phyloP scores from a whole-genome alignment of 2,329 filamentous ascomycete species.

The Sporothrix globosa region DNA sequence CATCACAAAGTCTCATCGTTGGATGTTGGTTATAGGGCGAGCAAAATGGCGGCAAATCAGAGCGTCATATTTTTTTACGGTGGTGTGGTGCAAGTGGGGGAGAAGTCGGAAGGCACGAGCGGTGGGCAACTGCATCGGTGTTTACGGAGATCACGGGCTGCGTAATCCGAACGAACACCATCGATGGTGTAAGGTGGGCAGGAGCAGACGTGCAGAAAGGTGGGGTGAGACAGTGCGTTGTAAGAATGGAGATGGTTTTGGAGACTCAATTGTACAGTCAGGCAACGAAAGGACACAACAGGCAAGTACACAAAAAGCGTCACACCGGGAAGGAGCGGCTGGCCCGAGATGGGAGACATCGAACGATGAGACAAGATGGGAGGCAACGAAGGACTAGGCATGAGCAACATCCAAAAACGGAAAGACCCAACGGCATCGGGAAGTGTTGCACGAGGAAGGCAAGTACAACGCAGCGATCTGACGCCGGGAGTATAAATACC shows the following conservation, averaged over 20 bases:
- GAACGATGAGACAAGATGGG: slow-evolving; percentile 4
- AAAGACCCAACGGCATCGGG: slow-evolving; percentile 15
- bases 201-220: background rate
- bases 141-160: slow-evolving; percentile 16
- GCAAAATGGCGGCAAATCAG: slow-evolving; percentile 28
- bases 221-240: slow-evolving; percentile 10
- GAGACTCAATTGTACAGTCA: background rate
- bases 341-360: background rate
- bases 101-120: slow-evolving; percentile 5
- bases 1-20: slow-evolving; percentile 15
- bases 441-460: background rate
- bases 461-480: too few relatives aligned
- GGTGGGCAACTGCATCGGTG: slow-evolving; percentile 13
- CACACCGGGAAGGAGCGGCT: slow-evolving; percentile 2
- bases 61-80: slow-evolving; percentile 10
- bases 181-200: slow-evolving; percentile 12
- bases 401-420: slow-evolving; percentile 8
- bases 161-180: slow-evolving; percentile 7
- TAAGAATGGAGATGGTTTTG: slow-evolving; percentile 11
- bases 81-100: slow-evolving; percentile 21
- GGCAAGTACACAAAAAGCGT: background rate
- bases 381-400: slow-evolving; percentile 3
- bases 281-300: background rate
- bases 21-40: slow-evolving; percentile 1
- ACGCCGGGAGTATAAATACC: slow-evolving; percentile 45